These are phyloP conservation scores for Aspergillus aculeatinus DNA, from an alignment of 2,329 filamentous ascomycete species.

Conservation along the genomic window DNA sequence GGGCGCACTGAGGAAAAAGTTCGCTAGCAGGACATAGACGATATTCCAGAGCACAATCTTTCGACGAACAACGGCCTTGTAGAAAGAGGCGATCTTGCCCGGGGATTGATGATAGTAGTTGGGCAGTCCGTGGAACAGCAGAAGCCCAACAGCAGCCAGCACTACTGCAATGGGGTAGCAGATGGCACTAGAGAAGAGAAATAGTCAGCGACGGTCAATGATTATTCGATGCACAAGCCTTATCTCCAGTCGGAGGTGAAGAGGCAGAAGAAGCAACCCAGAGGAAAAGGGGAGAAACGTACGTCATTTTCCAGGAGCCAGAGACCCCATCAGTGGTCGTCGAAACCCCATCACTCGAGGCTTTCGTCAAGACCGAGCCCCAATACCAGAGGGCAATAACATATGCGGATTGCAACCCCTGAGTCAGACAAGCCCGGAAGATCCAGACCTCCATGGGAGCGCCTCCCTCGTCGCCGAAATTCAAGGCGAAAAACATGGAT, in stretches of 20 bases:
- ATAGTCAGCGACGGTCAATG: slow-evolving; percentile 17
- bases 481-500: slow-evolving; percentile 64
- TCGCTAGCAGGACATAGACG: slow-evolving; percentile 61
- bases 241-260: no score
- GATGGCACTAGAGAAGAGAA: slow-evolving; percentile 41
- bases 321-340: slow-evolving; percentile 34
- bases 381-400: slow-evolving; percentile 66
- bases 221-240: no score
- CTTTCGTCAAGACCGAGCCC: slow-evolving; percentile 55
- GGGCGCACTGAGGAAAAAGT: slow-evolving; percentile 64
- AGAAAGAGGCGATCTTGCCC: slow-evolving; percentile 64
- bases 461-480: slow-evolving; percentile 64
- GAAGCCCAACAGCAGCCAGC: slow-evolving; percentile 54
- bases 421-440: slow-evolving; percentile 64
- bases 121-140: slow-evolving; percentile 60
- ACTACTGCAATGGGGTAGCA: slow-evolving; percentile 57
- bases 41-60: slow-evolving; percentile 53
- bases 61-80: slow-evolving; percentile 58
- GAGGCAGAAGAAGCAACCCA: no score
- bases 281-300: not conserved
- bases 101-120: slow-evolving; percentile 65
- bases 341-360: slow-evolving; percentile 43
- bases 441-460: slow-evolving; percentile 63
- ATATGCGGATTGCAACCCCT: slow-evolving; percentile 66
- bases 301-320: slow-evolving; percentile 44